phyloP scores from a whole-genome alignment of 176 grass and related monocot genomes.

The Areca catechu region DNA sequence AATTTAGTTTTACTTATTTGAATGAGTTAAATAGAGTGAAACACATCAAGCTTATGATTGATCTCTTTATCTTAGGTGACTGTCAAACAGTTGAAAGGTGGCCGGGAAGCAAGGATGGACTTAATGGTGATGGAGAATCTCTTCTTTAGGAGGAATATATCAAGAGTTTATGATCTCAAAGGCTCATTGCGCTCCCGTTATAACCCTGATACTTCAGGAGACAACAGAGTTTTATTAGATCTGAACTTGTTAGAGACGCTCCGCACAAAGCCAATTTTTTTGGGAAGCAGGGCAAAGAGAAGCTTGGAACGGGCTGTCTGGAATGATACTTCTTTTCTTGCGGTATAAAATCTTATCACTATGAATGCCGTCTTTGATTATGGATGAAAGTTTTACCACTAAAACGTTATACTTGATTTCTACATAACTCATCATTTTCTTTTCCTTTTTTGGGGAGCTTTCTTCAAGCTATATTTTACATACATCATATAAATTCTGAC shows the following conservation, averaged over 20 bases:
- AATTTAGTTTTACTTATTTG: too few species aligned
- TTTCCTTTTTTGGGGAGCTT: too few species aligned
- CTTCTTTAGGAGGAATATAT: conserved; percentile 63
- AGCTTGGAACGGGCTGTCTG: conserved; percentile 71
- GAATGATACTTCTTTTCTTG: conserved; percentile 94
- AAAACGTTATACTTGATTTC: too few species aligned
- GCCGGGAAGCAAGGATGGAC: conserved; percentile 76
- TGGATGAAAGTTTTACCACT: too few species aligned
- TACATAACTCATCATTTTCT: too few species aligned
- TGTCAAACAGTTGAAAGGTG: conserved; percentile 64
- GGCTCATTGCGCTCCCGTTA: conserved; percentile 77
- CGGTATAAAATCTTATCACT: conserved; percentile 34
- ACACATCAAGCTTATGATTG: neutral
- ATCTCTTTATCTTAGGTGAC: conserved; percentile 43
- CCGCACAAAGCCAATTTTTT: conserved; percentile 69
- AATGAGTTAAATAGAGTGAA: too few species aligned
- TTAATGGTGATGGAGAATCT: conserved; percentile 96
- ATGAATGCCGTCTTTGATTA: neutral
- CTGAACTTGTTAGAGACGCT: conserved; percentile 76
- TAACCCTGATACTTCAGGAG: conserved; percentile 58
- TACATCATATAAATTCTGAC: too few species aligned
- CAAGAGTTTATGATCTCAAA: conserved; percentile 87
- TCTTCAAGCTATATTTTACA: too few species aligned
- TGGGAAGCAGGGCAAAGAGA: conserved; percentile 56
- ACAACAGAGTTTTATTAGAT: conserved; percentile 85